Evolutionary conservation across 108 stramenopile species (phyloP), one percentile per base, ranked within the genome.

Genomic region (Skeletonema costatum): DNA sequence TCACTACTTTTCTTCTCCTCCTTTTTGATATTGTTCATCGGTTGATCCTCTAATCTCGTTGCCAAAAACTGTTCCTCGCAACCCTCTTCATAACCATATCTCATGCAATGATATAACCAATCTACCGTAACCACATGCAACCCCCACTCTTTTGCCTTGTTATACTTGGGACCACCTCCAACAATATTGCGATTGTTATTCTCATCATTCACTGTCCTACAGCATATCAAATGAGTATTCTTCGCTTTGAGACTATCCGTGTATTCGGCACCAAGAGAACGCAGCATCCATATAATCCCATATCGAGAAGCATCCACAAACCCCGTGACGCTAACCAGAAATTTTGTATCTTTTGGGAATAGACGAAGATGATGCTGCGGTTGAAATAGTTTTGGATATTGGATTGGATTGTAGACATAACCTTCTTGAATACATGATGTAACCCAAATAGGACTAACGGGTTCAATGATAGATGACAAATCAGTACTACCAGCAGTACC

Each of bases 211-310:
- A 29, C 19, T 4, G 19, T 25, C 29, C 7, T 56, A 29, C 53
- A 56, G 61, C 87, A 92, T 41, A 94, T 89, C 78, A 94, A 81
- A 66, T 94, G 93, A 0, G 93, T 90, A 53, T 86, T 92, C 6
- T 75, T 71, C 3, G 67, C 72, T 35, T 64, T 77, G 59, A 92
- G 81, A 31, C 84, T 80, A 53, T 88, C 86, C 5, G 87, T 87
- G 60, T 75, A 88, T 3, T 56, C 29, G 3, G 86, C 89, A 16
- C 89, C 91, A 48, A 89, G 82, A 33, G 78, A 76, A 29, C 75
- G 56, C 5, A 94, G 67, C 65, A 88, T 62, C 36, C 73, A 70
- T 12, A 76, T 80, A 44, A 92, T 73, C n/a, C 84, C 90, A 16
- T 68, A 75, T 46, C 91, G 86, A 30, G 86, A 85, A 9, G 80